These are phyloP conservation scores for Neofusicoccum umdonicola DNA, from an alignment of 2,329 filamentous ascomycete species.

Conservation along the genomic window DNA sequence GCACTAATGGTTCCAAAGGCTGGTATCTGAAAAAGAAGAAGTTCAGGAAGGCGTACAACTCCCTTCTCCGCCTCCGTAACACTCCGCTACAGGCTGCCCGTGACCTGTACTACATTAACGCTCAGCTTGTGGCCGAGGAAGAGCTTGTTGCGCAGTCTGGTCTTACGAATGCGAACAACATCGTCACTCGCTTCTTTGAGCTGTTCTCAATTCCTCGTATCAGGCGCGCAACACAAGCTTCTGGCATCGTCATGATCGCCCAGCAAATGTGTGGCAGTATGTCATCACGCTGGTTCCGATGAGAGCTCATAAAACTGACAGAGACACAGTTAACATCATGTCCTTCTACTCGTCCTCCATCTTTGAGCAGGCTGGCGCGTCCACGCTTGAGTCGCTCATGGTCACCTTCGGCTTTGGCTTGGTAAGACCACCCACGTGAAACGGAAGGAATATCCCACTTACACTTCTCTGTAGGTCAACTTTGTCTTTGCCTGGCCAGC, in stretches of 20 bases:
- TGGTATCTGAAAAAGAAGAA: constrained; percentile 43
- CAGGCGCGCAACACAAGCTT: constrained; percentile 25
- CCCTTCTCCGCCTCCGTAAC: constrained; percentile 39
- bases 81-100: constrained; percentile 41
- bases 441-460: constrained; percentile 31
- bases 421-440: neutral
- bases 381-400: too few species aligned
- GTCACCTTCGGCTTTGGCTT: too few species aligned
- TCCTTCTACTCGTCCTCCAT: constrained; percentile 22
- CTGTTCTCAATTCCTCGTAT: constrained; percentile 28
- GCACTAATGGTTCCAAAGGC: neutral
- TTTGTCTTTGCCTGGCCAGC: constrained; percentile 47
- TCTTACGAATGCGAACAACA: neutral
- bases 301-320: constrained; percentile 28
- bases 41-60: constrained; percentile 39
- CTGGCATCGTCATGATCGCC: constrained; percentile 32
- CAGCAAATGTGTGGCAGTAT: constrained; percentile 31
- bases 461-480: constrained; percentile 46
- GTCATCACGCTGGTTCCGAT: constrained; percentile 8
- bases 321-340: constrained; percentile 25
- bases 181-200: neutral
- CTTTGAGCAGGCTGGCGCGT: constrained; percentile 26
- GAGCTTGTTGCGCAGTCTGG: constrained; percentile 26
- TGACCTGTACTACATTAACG: constrained; percentile 48
- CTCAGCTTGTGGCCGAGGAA: constrained; percentile 32